A percentile compares a stretch with the other conserved stretches of the same genome.
Conservation (phyloP, 495 filamentous ascomycete genomes). For the Talaromyces liani region DNA sequence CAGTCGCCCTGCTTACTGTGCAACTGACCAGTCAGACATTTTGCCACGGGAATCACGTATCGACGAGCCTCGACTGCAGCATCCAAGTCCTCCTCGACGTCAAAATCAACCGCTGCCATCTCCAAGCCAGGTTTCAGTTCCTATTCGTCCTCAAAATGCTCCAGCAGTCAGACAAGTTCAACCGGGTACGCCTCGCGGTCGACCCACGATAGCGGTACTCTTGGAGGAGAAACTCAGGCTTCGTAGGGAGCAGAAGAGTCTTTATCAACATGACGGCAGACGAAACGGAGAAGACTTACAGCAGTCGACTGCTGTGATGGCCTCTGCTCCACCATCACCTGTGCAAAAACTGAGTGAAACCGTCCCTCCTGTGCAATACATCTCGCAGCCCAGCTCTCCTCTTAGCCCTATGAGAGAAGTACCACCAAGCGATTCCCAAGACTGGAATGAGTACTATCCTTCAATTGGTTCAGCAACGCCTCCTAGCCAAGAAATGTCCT, state of each 20-base stretch:
- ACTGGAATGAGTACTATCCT: neutral
- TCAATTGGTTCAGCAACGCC: neutral
- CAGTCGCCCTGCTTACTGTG: neutral
- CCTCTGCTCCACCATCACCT: neutral
- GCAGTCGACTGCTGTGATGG: neutral
- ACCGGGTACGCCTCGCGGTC: constrained; percentile 1
- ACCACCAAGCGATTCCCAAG: neutral
- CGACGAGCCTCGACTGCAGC: neutral
- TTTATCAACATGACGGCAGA: neutral
- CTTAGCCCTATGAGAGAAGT: neutral
- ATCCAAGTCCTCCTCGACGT: neutral
- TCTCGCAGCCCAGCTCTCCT: neutral
- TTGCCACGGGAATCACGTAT: neutral
- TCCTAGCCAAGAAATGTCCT: neutral
- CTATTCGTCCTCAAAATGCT: neutral
- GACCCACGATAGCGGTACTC: constrained; percentile 25
- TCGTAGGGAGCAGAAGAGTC: constrained; percentile 4
- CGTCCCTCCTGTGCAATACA: neutral
- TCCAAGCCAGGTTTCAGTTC: neutral
- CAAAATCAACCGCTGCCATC: neutral
- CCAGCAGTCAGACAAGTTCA: neutral
- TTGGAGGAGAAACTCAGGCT: constrained; percentile 22
- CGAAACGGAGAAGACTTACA: neutral
- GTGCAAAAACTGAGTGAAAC: neutral
- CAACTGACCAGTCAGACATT: neutral